Conservation (phyloP, 495 filamentous ascomycete genomes). For the Xylaria bambusicola region DNA sequence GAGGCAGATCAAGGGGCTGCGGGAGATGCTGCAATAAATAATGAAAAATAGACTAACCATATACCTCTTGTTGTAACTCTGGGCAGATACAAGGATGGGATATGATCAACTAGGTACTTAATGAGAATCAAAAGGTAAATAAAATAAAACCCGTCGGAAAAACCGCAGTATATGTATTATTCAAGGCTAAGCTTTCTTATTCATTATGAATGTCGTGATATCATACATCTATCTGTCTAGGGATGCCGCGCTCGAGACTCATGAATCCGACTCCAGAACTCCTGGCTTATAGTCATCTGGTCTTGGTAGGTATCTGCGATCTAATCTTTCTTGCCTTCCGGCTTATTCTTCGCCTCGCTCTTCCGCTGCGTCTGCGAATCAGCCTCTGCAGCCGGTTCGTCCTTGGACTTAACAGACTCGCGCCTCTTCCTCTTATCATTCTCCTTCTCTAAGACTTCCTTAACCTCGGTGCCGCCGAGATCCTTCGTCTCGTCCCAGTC, state of each 20-base stretch:
- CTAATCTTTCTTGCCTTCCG: conserved; percentile 13
- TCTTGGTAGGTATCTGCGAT: background rate
- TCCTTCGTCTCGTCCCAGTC: conserved; percentile 87
- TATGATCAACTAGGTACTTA: too few species aligned
- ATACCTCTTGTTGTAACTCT: too few species aligned
- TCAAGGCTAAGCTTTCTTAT: too few species aligned
- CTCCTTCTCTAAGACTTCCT: conserved; percentile 67
- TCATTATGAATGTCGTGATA: too few species aligned
- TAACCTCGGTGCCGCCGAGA: conserved; percentile 73
- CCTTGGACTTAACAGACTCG: conserved; percentile 35
- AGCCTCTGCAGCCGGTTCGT: conserved; percentile 52
- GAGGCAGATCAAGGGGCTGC: conserved; percentile 72
- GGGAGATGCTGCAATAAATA: conserved; percentile 44
- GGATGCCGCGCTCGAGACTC: too few species aligned
- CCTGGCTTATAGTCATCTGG: background rate
- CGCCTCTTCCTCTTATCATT: conserved; percentile 42
- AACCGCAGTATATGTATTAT: too few species aligned
- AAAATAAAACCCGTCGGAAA: too few species aligned
- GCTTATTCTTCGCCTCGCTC: conserved; percentile 37
- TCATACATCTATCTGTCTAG: too few species aligned
- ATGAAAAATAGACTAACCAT: too few species aligned
- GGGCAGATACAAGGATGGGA: too few species aligned
- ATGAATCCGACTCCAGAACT: too few species aligned
- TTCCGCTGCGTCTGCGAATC: conserved; percentile 47
- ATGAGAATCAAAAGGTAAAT: too few species aligned